Evolutionary conservation across 2,329 filamentous ascomycete species (phyloP).

Genomic region (Fusarium sp.): DNA sequence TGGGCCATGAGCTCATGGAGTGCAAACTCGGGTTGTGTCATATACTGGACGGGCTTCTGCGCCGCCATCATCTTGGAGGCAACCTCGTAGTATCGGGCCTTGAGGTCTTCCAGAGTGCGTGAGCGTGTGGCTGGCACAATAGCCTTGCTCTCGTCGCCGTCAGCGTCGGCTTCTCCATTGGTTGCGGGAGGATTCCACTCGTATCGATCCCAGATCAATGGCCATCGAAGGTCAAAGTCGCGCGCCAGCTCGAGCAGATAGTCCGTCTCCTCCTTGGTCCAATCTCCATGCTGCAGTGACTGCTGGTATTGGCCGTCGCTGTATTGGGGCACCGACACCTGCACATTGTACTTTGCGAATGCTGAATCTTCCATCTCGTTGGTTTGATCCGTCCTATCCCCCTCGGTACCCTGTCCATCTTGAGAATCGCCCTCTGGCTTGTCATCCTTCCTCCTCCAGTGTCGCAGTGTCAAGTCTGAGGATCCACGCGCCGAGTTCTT

Average conservation of each 20-base stretch:
- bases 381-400: conserved; percentile 31
- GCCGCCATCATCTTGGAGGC: conserved; percentile 85
- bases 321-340: conserved; percentile 82
- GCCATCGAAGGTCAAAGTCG: conserved; percentile 90
- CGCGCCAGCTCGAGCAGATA: conserved; percentile 82
- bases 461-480: conserved; percentile 73
- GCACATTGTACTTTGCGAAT: conserved; percentile 91
- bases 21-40: conserved; percentile 87
- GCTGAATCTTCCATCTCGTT: conserved; percentile 65
- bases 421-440: conserved; percentile 50
- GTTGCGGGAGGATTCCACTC: conserved; percentile 70
- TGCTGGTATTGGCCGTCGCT: conserved; percentile 87
- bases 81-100: conserved; percentile 89
- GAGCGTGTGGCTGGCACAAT: conserved; percentile 64
- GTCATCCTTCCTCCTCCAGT: conserved; percentile 80
- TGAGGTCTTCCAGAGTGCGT: conserved; percentile 89
- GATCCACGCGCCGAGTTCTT: conserved; percentile 82
- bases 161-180: conserved; percentile 58
- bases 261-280: conserved; percentile 94
- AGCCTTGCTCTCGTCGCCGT: conserved; percentile 63
- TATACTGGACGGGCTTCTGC: conserved; percentile 83
- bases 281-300: conserved; percentile 79
- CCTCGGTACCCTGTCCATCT: conserved; percentile 45
- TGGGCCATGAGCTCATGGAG: conserved; percentile 87
- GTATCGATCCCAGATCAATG: conserved; percentile 92